These are phyloP conservation scores for Plasmodium gaboni DNA, from an alignment of 169 alveolate genomes.

Conservation along the genomic window DNA sequence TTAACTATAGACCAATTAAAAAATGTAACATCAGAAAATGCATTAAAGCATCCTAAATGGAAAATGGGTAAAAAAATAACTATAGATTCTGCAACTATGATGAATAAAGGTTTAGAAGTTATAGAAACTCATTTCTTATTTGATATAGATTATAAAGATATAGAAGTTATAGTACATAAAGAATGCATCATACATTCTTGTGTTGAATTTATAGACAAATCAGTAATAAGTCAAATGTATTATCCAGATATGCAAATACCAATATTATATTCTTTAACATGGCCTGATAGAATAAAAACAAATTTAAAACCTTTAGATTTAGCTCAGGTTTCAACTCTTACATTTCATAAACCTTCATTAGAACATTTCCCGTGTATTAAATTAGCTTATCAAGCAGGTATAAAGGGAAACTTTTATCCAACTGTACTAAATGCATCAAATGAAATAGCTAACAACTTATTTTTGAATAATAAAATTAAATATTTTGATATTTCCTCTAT, in stretches of 20 bases:
- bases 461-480: conserved; percentile 78
- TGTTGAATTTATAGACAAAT: conserved; percentile 88
- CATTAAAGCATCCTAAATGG: conserved; percentile 89
- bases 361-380: conserved; percentile 85
- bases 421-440: conserved; percentile 91
- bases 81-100: conserved; percentile 91
- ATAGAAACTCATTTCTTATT: conserved; percentile 89
- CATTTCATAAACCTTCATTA: conserved; percentile 81
- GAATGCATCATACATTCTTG: conserved; percentile 89
- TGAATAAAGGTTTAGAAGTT: conserved; percentile 91
- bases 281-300: conserved; percentile 82
- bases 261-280: conserved; percentile 81
- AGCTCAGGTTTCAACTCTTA: conserved; percentile 75
- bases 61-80: conserved; percentile 91
- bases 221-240: conserved; percentile 88
- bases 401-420: conserved; percentile 86
- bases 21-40: conserved; percentile 76
- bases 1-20: conserved; percentile 42
- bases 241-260: conserved; percentile 91
- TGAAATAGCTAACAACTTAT: conserved; percentile 86
- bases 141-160: conserved; percentile 84
- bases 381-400: conserved; percentile 89
- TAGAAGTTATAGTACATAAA: conserved; percentile 85
- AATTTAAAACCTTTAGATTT: conserved; percentile 72
- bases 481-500: conserved; percentile 79